These are phyloP conservation scores for Paraphaeosphaeria minitans DNA, from an alignment of 2,329 filamentous ascomycete species.

Conservation along the genomic window DNA sequence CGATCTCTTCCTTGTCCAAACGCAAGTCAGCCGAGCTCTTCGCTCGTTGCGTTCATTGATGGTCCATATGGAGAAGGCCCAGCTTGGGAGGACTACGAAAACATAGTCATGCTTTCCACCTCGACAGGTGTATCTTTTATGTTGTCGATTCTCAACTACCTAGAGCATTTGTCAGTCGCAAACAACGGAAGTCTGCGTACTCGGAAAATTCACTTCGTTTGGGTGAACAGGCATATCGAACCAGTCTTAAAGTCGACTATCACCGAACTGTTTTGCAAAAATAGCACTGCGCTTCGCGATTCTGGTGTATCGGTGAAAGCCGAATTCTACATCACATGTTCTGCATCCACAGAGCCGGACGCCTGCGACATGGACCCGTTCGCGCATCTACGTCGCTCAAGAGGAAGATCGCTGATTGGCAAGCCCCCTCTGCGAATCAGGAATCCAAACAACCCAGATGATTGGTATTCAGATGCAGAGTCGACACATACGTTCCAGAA, in stretches of 20 bases:
- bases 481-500: slow-evolving; percentile 14
- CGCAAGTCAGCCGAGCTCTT: slow-evolving; percentile 19
- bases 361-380: slow-evolving; percentile 26
- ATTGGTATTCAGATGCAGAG: slow-evolving; percentile 18
- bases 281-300: slow-evolving; percentile 22
- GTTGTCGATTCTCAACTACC: slow-evolving; percentile 31
- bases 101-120: slow-evolving; percentile 27
- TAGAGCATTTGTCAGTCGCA: slow-evolving; percentile 27
- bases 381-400: slow-evolving; percentile 26
- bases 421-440: slow-evolving; percentile 24
- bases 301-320: slow-evolving; percentile 22
- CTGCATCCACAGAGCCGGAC: slow-evolving; percentile 11
- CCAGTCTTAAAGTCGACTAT: slow-evolving; percentile 31
- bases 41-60: slow-evolving; percentile 32
- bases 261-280: slow-evolving; percentile 18
- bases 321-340: slow-evolving; percentile 29
- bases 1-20: slow-evolving; percentile 36
- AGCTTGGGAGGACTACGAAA: slow-evolving; percentile 31
- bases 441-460: slow-evolving; percentile 29
- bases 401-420: slow-evolving; percentile 7
- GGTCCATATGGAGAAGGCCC: slow-evolving; percentile 33
- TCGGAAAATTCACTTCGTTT: slow-evolving; percentile 26
- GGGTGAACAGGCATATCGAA: slow-evolving; percentile 31
- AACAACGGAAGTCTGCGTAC: slow-evolving; percentile 12
- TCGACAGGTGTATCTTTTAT: slow-evolving; percentile 36